Evolutionary conservation across 2,329 filamentous ascomycete genomes (phyloP), one percentile per base, ranked within the genome.

Genomic region (Sporothrix mexicana): DNA sequence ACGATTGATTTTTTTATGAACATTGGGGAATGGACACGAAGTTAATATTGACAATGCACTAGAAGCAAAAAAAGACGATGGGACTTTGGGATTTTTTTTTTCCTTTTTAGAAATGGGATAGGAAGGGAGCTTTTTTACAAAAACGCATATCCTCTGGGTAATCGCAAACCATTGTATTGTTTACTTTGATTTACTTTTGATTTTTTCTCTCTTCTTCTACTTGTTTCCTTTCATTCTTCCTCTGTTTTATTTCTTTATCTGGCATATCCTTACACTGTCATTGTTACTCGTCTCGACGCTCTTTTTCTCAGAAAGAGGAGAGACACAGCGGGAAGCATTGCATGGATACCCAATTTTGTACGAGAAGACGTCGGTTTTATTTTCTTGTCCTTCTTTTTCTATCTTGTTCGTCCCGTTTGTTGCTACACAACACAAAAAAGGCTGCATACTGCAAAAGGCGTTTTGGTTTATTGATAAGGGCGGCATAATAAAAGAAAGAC

Each of bases 291-390:
- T 45, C 61, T 36, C 41, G 25, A 47, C 41, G 20, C 41, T 20
- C 15, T 8, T 15, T 15, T 2, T 10, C n/a, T 12, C 8, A 15
- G 8, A 8, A 41, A n/a, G 8, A 25, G 9, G 1, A 23, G 61
- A 66, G 45, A 68, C 25, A 36, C 10, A 20, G n/a, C 47, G 23
- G 30, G 17, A 9, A 25, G 66, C 47, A 43, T 20, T 20, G n/a
- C n/a, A 47, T 47, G 61, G 61, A 66, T 47, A 66, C 41, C 41
- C 41, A n/a, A 41, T 53, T 55, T 55, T 66, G 61, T 66, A 47
- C 41, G 55, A 66, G 20, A 20, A 66, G 17, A 10, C 20, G 59
- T 9, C 59, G 17, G 41, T 2, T 7, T 8, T 64, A 13, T 36
- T 20, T 47, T 47, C 15, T n/a, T 30, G n/a, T 51, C 45, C 13